Evolutionary conservation across 108 stramenopile species (phyloP).

Genomic region (Asterionellopsis glacialis): DNA sequence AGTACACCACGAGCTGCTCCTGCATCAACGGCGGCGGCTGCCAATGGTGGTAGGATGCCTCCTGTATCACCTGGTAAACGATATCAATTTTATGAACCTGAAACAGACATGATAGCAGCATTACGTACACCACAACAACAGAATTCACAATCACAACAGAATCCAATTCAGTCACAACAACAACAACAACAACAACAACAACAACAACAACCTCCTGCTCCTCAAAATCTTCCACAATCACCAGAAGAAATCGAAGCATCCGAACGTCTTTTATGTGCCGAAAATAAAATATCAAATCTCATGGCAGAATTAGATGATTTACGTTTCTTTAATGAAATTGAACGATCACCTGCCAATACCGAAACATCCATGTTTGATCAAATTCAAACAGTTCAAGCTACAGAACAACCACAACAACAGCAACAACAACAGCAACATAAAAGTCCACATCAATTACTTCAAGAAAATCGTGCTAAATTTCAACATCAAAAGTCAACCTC

Average conservation of each 20-base stretch:
- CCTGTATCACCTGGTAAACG: no score
- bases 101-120: background rate
- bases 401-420: background rate
- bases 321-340: slow-evolving; percentile 50
- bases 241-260: slow-evolving; percentile 14
- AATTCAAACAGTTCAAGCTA: background rate
- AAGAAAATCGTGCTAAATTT: background rate
- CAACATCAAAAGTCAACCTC: background rate
- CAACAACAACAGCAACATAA: no score
- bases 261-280: slow-evolving; percentile 26
- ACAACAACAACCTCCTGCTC: no score
- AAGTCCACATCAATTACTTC: background rate
- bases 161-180: slow-evolving; percentile 26
- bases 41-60: no score
- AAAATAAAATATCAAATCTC: slow-evolving; percentile 35
- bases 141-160: slow-evolving; percentile 7
- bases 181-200: no score
- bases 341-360: slow-evolving; percentile 4
- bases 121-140: slow-evolving; percentile 6
- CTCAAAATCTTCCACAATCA: background rate
- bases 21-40: no score
- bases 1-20: no score
- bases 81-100: background rate
- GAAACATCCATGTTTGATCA: background rate
- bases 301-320: slow-evolving; percentile 46